Conservation (phyloP, 2,329 filamentous ascomycete species). For the Rhexocercosporidium sp. region DNA sequence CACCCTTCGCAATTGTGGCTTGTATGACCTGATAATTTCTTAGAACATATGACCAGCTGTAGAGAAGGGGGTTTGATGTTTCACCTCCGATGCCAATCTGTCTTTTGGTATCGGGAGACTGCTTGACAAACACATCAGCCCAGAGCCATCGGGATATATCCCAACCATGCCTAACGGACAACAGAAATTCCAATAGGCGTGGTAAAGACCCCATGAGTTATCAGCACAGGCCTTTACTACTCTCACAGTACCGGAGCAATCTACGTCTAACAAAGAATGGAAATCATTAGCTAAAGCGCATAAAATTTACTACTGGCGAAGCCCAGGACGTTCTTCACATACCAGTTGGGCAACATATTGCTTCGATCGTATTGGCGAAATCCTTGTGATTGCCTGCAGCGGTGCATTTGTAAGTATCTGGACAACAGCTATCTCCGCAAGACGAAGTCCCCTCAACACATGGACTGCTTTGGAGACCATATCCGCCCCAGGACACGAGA, state of each 20-base stretch:
- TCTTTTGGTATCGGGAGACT: background rate
- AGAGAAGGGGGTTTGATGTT: background rate
- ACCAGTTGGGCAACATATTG: conserved; percentile 7
- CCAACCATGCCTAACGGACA: background rate
- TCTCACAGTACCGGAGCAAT: background rate
- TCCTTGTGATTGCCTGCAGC: background rate
- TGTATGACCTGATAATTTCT: background rate
- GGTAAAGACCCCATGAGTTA: conserved; percentile 5
- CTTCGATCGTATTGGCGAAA: too few relatives aligned
- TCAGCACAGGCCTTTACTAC: background rate
- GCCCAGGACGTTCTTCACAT: background rate
- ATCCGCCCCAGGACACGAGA: conserved; percentile 3
- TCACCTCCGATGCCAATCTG: background rate
- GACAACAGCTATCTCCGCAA: conserved; percentile 7
- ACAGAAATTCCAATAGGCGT: background rate
- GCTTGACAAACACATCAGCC: background rate
- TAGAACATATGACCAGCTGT: too few relatives aligned
- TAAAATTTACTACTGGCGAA: too few relatives aligned
- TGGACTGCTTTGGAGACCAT: background rate
- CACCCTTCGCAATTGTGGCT: background rate
- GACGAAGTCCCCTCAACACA: background rate
- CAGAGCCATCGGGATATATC: background rate
- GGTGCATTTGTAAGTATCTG: background rate
- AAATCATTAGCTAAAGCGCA: too few relatives aligned
- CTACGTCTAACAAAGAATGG: background rate